phyloP scores from a whole-genome alignment of 768 basidiomycete species.

The Russula dissimulans region DNA sequence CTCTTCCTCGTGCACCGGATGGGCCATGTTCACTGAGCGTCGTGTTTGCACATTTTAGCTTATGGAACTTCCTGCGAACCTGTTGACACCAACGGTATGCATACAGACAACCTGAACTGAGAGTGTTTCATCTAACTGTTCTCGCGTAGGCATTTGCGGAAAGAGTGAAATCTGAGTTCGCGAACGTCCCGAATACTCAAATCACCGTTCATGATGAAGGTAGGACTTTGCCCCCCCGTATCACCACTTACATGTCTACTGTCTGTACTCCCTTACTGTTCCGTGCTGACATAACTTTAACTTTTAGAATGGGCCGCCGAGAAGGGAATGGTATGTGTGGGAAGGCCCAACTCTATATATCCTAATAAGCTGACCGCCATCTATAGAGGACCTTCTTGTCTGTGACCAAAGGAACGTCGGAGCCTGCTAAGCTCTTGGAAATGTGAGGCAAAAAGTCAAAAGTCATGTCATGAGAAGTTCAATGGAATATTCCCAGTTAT shows the following conservation, averaged over 20 bases:
- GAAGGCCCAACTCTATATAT: neutral
- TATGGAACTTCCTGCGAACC: slow-evolving; percentile 79
- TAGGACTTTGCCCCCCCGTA: slow-evolving; percentile 23
- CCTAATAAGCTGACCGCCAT: neutral
- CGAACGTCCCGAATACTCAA: slow-evolving; percentile 56
- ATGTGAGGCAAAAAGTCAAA: slow-evolving; percentile 36
- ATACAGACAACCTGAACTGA: too few species aligned
- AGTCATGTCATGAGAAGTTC: neutral
- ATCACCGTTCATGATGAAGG: slow-evolving; percentile 68
- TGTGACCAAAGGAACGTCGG: slow-evolving; percentile 70
- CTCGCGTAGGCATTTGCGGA: slow-evolving; percentile 52
- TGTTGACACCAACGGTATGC: slow-evolving; percentile 70
- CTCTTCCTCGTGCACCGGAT: neutral
- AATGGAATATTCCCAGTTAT: slow-evolving; percentile 36
- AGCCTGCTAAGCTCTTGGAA: slow-evolving; percentile 83
- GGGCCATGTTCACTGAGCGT: neutral
- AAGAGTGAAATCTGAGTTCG: slow-evolving; percentile 58
- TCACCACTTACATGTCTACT: too few species aligned
- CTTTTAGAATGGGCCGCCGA: slow-evolving; percentile 67
- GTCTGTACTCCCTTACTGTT: neutral
- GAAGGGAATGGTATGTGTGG: slow-evolving; percentile 62
- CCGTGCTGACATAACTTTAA: neutral
- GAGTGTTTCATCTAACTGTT: slow-evolving; percentile 18
- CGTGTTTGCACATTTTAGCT: slow-evolving; percentile 36
- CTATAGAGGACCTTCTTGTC: slow-evolving; percentile 73